Evolutionary conservation across 1,284 basidiomycete genomes (phyloP), one percentile per base, ranked within the genome.

Genomic region (Fomitiporia mediterranea): DNA sequence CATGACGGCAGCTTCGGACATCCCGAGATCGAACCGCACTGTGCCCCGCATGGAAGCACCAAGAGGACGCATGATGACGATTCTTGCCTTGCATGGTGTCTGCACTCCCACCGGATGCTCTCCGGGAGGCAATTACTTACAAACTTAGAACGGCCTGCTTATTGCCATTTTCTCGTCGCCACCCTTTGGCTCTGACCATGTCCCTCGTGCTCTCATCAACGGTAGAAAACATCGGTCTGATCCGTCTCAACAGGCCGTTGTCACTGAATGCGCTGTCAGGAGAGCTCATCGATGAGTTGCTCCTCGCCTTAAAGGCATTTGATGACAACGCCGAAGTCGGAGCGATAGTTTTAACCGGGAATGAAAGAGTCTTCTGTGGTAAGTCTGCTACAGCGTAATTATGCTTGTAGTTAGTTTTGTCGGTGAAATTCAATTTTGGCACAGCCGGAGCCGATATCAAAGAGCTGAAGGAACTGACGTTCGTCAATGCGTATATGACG

Each of bases 281-380:
- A 4, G 74, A 77, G 5, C 67, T 80, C 50, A 72, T 76, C 59
- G 66, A 68, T 7, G 65, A 71, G 57, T 69, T 81, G 38, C 75
- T 77, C 62, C 69, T 69, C 38, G 77, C 73, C 60, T 66, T 78
- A 39, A 68, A 67, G 8, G 67, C 69, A 51, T 73, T 75, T 17
- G 74, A 76, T 62, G 64, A 64, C 60, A 78, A 79, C 56, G 71
- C 77, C 30, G 67, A 68, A 21, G 69, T 74, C 56, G 69, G 72
- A 21, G 78, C 78, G 15, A 77, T 85, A 60, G 80, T 85, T 34
- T 65, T 85, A 46, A 83, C 82, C 9, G 82, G 82, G 2, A 75
- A 74, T n/a, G 77, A 81, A 30, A 82, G 81, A 69, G 78, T 77
- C 9, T 84, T 84, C 64, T 81, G 81, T 39, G 70, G 70, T 72